These are phyloP conservation scores for Boletus albobrunnescens DNA, from an alignment of 1,284 basidiomycete species.

Conservation along the genomic window DNA sequence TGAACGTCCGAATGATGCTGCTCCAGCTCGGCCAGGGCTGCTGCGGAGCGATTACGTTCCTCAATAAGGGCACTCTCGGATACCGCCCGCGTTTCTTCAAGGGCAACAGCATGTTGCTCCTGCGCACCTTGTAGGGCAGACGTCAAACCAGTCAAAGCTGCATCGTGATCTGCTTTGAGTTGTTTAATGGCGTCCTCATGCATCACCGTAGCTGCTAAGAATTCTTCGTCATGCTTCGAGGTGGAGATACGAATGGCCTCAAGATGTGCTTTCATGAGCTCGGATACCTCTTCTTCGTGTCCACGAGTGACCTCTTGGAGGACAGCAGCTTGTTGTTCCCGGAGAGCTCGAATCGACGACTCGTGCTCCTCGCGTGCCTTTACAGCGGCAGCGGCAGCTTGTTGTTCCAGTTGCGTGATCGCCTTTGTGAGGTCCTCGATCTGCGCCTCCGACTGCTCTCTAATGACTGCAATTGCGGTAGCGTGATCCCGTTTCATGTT, in stretches of 20 bases:
- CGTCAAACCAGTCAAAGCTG: conserved; percentile 42
- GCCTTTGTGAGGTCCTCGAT: conserved; percentile 46
- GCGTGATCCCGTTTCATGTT: conserved; percentile 41
- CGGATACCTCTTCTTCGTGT: conserved; percentile 50
- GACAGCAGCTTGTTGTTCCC: conserved; percentile 53
- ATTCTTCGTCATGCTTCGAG: conserved; percentile 34
- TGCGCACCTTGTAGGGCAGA: conserved; percentile 42
- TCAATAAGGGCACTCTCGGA: conserved; percentile 39
- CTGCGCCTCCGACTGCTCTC: conserved; percentile 42
- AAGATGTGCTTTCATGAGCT: conserved; percentile 46
- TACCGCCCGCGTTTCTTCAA: conserved; percentile 41
- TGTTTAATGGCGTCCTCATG: conserved; percentile 41
- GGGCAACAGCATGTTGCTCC: conserved; percentile 42
- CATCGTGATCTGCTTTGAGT: conserved; percentile 46
- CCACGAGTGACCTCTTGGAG: conserved; percentile 52
- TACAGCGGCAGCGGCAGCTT: conserved; percentile 37
- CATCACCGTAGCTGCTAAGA: conserved; percentile 31
- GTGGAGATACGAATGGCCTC: conserved; percentile 32
- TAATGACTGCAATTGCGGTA: conserved; percentile 32
- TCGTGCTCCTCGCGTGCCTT: conserved; percentile 50
- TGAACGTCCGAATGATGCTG: conserved; percentile 30
- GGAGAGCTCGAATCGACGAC: conserved; percentile 42
- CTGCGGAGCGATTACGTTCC: conserved; percentile 40
- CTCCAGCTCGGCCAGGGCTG: conserved; percentile 38
- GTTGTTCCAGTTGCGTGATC: conserved; percentile 45